A percentile compares a stretch with the other conserved stretches of the same genome.
phyloP scores from a whole-genome alignment of 225 moss, liverwort and hornwort species.

The Polytrichum formosum region DNA sequence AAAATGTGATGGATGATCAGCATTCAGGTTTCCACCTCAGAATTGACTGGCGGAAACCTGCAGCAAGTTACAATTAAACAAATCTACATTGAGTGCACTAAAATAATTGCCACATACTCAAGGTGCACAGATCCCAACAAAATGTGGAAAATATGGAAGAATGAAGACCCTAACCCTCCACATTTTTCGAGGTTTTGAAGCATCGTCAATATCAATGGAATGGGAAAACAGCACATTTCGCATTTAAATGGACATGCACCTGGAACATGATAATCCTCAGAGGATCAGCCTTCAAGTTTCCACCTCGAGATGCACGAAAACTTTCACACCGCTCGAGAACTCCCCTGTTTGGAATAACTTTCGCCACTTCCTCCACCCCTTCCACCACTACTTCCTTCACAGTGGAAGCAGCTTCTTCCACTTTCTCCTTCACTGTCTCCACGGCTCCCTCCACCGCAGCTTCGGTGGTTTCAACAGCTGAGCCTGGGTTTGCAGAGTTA shows the following conservation, averaged over 20 bases:
- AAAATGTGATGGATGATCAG: slow-evolving; percentile 72
- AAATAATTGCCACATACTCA: too few relatives aligned
- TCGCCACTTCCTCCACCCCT: neutral
- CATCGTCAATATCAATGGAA: too few relatives aligned
- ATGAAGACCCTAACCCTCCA: too few relatives aligned
- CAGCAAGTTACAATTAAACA: too few relatives aligned
- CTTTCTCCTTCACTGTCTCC: neutral
- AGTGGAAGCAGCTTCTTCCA: neutral
- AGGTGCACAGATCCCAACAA: too few relatives aligned
- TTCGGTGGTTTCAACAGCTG: slow-evolving; percentile 27
- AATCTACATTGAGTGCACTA: too few relatives aligned
- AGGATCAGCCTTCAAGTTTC: slow-evolving; percentile 65
- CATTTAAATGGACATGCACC: slow-evolving; percentile 19
- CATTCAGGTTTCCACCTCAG: slow-evolving; percentile 50
- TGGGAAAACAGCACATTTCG: too few relatives aligned
- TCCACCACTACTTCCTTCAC: slow-evolving; percentile 1
- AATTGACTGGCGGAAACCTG: slow-evolving; percentile 13
- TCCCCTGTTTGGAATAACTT: slow-evolving; percentile 9
- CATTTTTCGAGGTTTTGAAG: too few relatives aligned
- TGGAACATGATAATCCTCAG: slow-evolving; percentile 70
- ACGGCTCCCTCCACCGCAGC: slow-evolving; percentile 7
- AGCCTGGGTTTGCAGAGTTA: slow-evolving; percentile 7
- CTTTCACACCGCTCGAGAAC: slow-evolving; percentile 26
- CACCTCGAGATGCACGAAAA: slow-evolving; percentile 31
- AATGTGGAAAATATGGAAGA: too few relatives aligned